phyloP scores from a whole-genome alignment of 352 stramenopile genomes.

The Pythium biforme region DNA sequence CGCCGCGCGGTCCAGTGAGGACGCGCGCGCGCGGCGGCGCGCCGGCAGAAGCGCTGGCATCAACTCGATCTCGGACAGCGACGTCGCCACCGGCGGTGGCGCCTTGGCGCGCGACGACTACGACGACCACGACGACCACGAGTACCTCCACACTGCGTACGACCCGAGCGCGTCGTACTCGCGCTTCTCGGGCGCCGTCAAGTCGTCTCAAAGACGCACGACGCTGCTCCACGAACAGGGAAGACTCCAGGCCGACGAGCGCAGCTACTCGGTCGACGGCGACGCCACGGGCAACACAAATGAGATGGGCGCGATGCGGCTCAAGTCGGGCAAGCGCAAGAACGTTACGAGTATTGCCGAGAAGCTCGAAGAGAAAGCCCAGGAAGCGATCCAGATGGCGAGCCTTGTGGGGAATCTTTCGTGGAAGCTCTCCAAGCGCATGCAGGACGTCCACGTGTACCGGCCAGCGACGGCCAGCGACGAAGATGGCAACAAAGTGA shows the following conservation, averaged over 20 bases:
- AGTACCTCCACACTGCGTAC: not conserved
- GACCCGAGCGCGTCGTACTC: slow-evolving; percentile 7
- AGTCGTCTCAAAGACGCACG: slow-evolving; percentile 14
- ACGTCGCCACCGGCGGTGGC: slow-evolving; percentile 14
- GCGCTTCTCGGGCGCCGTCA: slow-evolving; percentile 14
- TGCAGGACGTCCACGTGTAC: slow-evolving; percentile 83
- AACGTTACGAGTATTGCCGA: slow-evolving; percentile 51
- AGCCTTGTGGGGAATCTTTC: slow-evolving; percentile 57
- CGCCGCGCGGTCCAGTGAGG: slow-evolving; percentile 12
- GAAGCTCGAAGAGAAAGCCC: slow-evolving; percentile 71
- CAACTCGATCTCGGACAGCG: slow-evolving; percentile 36
- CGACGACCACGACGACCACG: slow-evolving; percentile 12
- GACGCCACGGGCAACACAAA: slow-evolving; percentile 3
- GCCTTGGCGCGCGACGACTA: slow-evolving; percentile 13
- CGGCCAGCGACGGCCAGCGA: slow-evolving; percentile 44
- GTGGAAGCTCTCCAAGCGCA: slow-evolving; percentile 72
- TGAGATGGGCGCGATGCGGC: slow-evolving; percentile 21
- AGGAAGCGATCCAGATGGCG: slow-evolving; percentile 59
- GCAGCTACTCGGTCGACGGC: slow-evolving; percentile 21
- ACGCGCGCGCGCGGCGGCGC: slow-evolving; percentile 26
- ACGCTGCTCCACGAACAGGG: slow-evolving; percentile 44
- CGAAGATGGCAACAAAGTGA: slow-evolving; percentile 62
- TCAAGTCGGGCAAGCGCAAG: slow-evolving; percentile 33
- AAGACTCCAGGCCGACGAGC: slow-evolving; percentile 40
- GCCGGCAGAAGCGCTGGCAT: slow-evolving; percentile 6